A percentile compares a stretch with the other conserved stretches of the same genome.
phyloP scores from a whole-genome alignment of 1,284 basidiomycete genomes.

The Flammula alnicola region DNA sequence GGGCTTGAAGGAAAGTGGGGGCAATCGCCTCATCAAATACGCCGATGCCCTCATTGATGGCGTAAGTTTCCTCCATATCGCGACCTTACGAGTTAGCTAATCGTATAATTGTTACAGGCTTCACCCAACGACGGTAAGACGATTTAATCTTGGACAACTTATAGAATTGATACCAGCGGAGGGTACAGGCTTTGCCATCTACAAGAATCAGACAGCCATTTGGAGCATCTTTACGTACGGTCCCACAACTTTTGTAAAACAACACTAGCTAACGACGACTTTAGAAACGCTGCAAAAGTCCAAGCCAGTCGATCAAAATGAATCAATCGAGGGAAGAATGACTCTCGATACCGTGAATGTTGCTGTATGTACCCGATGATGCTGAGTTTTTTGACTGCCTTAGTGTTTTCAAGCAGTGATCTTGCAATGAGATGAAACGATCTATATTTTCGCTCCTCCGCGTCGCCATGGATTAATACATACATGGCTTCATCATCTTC shows the following conservation, averaged over 20 bases:
- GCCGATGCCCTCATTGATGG: conserved; percentile 54
- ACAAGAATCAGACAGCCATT: conserved; percentile 56
- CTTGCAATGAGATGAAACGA: no score
- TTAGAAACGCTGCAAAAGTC: conserved; percentile 41
- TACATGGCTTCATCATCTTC: no score
- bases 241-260: conserved; percentile 8
- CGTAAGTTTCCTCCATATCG: conserved; percentile 24
- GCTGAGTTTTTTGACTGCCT: no score
- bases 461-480: no score
- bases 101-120: conserved; percentile 33
- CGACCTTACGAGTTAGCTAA: background rate
- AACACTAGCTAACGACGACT: conserved; percentile 1
- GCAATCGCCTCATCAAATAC: conserved; percentile 59
- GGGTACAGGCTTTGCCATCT: conserved; percentile 44
- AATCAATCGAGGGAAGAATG: conserved; percentile 5
- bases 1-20: conserved; percentile 53
- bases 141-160: background rate
- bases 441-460: no score
- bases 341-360: no score
- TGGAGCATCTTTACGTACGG: conserved; percentile 56
- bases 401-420: no score
- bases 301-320: conserved; percentile 37
- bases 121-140: conserved; percentile 58
- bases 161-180: background rate
- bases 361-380: no score